phyloP scores from a whole-genome alignment of 2,329 filamentous ascomycete genomes.

The Orbilia oligospora region DNA sequence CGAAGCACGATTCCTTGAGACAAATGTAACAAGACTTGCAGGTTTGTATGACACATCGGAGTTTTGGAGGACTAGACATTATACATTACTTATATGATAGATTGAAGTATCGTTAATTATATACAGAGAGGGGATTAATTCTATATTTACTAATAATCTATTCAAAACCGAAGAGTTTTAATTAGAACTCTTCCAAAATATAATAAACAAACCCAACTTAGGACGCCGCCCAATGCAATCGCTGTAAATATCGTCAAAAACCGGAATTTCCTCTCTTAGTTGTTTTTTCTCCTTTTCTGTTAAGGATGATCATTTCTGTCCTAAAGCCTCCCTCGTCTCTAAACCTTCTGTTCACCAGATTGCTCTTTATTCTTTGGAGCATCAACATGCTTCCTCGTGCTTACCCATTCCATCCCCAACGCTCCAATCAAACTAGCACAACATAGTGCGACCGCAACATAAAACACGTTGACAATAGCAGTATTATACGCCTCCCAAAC shows the following conservation, averaged over 20 bases:
- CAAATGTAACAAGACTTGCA: neutral
- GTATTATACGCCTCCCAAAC: conserved; percentile 77
- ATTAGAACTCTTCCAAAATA: too few species aligned
- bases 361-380: conserved; percentile 34
- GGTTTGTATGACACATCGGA: neutral
- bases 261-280: too few species aligned
- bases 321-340: neutral
- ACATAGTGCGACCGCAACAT: conserved; percentile 73
- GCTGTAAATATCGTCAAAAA: neutral
- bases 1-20: neutral
- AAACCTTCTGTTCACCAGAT: conserved; percentile 33
- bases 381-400: conserved; percentile 73
- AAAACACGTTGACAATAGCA: conserved; percentile 74
- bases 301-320: neutral
- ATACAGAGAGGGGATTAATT: conserved; percentile 33
- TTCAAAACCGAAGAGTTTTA: neutral
- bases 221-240: conserved; percentile 10
- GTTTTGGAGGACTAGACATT: conserved; percentile 34
- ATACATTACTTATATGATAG: conserved; percentile 33
- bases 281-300: neutral
- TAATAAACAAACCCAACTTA: conserved; percentile 27
- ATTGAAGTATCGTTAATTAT: conserved; percentile 29
- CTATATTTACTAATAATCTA: neutral
- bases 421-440: conserved; percentile 72
- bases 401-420: conserved; percentile 75